Percentiles rank a stretch among this genome's conserved stretches.
Evolutionary conservation across 176 grass and related monocot genomes (phyloP).

Genomic region (Triticum timopheevii): DNA sequence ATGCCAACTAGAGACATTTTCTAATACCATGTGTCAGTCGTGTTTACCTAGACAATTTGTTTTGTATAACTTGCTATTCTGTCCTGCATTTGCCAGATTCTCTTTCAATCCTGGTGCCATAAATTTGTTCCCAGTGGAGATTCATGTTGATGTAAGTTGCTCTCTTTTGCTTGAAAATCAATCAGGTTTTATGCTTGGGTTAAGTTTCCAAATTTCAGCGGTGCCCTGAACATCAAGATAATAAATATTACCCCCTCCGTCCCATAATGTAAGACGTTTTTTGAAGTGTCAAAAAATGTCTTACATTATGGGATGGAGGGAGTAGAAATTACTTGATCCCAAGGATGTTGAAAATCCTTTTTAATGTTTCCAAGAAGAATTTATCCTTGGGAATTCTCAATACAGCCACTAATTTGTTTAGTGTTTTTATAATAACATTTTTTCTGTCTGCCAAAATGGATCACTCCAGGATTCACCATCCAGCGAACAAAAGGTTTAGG

Average conservation of each 20-base stretch:
- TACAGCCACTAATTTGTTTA: background rate
- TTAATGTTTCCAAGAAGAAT: background rate
- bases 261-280: no score
- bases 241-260: background rate
- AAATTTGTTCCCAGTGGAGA: slow-evolving; percentile 90
- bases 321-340: background rate
- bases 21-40: background rate
- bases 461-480: slow-evolving; percentile 46
- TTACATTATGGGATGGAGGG: no score
- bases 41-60: background rate
- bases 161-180: slow-evolving; percentile 19
- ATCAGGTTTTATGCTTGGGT: background rate
- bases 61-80: background rate
- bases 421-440: slow-evolving; percentile 8
- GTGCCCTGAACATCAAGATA: background rate
- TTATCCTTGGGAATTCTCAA: background rate
- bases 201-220: slow-evolving; percentile 6
- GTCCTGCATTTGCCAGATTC: slow-evolving; percentile 61
- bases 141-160: slow-evolving; percentile 89
- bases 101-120: slow-evolving; percentile 87
- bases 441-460: slow-evolving; percentile 23
- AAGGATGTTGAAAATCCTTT: slow-evolving; percentile 1
- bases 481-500: slow-evolving; percentile 48
- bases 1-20: background rate
- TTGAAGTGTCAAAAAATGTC: no score